Percentiles rank a stretch among this genome's conserved stretches.
phyloP scores from a whole-genome alignment of 495 filamentous ascomycete genomes.

The Cercophora sp. region DNA sequence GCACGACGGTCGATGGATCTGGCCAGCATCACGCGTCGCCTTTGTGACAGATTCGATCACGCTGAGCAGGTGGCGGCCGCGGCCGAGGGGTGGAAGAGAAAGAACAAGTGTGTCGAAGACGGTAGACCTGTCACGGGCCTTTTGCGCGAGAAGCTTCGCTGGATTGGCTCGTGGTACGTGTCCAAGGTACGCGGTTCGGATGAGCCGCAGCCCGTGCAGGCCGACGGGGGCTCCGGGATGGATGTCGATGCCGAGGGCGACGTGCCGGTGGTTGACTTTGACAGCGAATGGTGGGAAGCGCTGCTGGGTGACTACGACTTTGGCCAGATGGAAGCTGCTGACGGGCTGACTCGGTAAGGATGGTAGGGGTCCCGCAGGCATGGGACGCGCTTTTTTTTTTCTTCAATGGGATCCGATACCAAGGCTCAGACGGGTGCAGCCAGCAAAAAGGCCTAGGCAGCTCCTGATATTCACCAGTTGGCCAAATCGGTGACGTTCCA shows the following conservation, averaged over 20 bases:
- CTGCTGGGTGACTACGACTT: constrained; percentile 8
- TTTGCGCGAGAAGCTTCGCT: constrained; percentile 19
- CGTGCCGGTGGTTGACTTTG: constrained; percentile 1
- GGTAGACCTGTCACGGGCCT: constrained; percentile 4
- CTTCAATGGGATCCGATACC: too few species aligned
- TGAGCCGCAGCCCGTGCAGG: constrained; percentile 1
- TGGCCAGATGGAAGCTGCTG: constrained; percentile 9
- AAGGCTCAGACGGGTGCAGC: too few species aligned
- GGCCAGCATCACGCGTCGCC: background rate
- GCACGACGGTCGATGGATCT: constrained; percentile 18
- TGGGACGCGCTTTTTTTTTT: too few species aligned
- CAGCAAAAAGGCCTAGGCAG: too few species aligned
- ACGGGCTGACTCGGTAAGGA: background rate
- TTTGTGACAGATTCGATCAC: constrained; percentile 13
- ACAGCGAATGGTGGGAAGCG: constrained; percentile 16
- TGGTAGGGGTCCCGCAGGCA: background rate
- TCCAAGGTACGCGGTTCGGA: constrained; percentile 13
- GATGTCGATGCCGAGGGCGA: background rate
- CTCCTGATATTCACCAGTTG: background rate
- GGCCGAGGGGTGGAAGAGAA: constrained; percentile 12
- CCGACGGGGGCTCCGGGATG: background rate
- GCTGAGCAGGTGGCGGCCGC: constrained; percentile 12
- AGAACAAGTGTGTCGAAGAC: constrained; percentile 15
- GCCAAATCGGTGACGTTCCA: background rate
- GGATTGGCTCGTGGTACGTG: constrained; percentile 24